These are phyloP conservation scores for Cercospora berteroae DNA, from an alignment of 2,329 filamentous ascomycete genomes.

Conservation along the genomic window DNA sequence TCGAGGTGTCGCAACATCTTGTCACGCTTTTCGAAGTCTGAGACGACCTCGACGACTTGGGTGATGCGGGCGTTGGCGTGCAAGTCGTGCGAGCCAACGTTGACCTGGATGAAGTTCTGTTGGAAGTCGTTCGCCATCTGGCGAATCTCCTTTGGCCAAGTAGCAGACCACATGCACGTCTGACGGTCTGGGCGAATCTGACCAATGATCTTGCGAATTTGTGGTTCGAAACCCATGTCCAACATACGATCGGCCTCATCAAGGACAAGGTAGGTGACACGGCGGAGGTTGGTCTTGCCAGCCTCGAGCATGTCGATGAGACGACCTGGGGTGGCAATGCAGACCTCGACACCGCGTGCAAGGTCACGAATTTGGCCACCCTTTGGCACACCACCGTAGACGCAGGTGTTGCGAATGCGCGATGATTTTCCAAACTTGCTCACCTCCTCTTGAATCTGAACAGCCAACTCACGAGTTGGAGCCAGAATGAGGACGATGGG, in stretches of 20 bases:
- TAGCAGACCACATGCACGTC: slow-evolving; percentile 99
- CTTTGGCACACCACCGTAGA: slow-evolving; percentile 98
- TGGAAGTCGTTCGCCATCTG: slow-evolving; percentile 88
- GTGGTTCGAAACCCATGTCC: slow-evolving; percentile 99
- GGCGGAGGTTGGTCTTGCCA: slow-evolving; percentile 95
- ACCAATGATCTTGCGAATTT: slow-evolving; percentile 97
- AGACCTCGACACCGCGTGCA: slow-evolving; percentile 92
- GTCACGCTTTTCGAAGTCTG: slow-evolving; percentile 96
- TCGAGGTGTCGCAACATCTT: slow-evolving; percentile 96
- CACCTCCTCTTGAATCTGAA: slow-evolving; percentile 98
- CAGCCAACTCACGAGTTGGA: slow-evolving; percentile 93
- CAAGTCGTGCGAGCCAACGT: slow-evolving; percentile 94
- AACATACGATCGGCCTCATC: slow-evolving; percentile 99
- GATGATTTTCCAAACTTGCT: slow-evolving; percentile 98
- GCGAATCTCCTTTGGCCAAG: slow-evolving; percentile 98
- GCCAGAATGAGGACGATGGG: slow-evolving; percentile 95
- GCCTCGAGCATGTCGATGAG: slow-evolving; percentile 98
- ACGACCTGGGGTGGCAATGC: slow-evolving; percentile 96
- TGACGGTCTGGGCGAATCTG: slow-evolving; percentile 98
- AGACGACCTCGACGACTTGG: slow-evolving; percentile 94
- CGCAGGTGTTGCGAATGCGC: slow-evolving; percentile 96
- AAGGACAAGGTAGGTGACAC: slow-evolving; percentile 96
- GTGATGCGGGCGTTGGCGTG: slow-evolving; percentile 97
- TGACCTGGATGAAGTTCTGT: slow-evolving; percentile 96
- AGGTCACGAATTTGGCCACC: slow-evolving; percentile 95